Base-by-base conservation (phyloP, 495 filamentous ascomycete species). In the Zalerion maritima region DNA sequence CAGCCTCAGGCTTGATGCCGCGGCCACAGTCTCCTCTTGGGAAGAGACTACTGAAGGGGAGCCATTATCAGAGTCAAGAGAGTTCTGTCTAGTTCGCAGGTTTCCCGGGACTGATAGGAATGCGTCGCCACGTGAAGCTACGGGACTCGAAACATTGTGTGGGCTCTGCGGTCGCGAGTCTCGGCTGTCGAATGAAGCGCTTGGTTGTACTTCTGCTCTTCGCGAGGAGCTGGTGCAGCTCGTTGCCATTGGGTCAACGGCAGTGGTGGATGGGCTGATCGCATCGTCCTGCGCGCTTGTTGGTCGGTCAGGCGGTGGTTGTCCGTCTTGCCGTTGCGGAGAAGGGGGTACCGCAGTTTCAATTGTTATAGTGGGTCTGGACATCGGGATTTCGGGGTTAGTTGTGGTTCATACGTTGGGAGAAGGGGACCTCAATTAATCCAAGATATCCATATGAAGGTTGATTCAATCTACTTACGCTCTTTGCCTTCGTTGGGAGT, bases 131-230 rank as follows among this genome's bases (percentile, higher is more conserved):
- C 58, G 55, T 6, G 60, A 51, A 2, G 48, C 42, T 9, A 66
- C 58, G 10, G 77, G 80, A 9, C 78, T 86, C 4, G 81, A 86
- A 29, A 92, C 54, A 55, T 94, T 91, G 52, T 92, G 85, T 0
- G 84, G 79, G 24, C 84, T 92, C 0, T 78, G 83, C n/a, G 84
- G 85, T 31, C 81, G 62, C 45, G 75, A 81, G 33, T 84, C 78
- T 43, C 60, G 68, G 38, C 66, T 71, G 35, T 93, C 82, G 25
- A 81, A 82, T 3, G 80, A 83, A 29, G 58, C 60, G 0, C 67
- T 54, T 15, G 57, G 61, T 29, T 71, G 69, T 26, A 67, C 45
- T 29, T 86, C 78, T 5, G 68, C 60, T 24, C 70, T 58, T 15
- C 26, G 9, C 35, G 43, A 32, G 20, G 75, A 69, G 24, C 45